These are phyloP conservation scores for Ogataea polymorpha DNA, from an alignment of 805 yeast genomes.

Conservation along the genomic window DNA sequence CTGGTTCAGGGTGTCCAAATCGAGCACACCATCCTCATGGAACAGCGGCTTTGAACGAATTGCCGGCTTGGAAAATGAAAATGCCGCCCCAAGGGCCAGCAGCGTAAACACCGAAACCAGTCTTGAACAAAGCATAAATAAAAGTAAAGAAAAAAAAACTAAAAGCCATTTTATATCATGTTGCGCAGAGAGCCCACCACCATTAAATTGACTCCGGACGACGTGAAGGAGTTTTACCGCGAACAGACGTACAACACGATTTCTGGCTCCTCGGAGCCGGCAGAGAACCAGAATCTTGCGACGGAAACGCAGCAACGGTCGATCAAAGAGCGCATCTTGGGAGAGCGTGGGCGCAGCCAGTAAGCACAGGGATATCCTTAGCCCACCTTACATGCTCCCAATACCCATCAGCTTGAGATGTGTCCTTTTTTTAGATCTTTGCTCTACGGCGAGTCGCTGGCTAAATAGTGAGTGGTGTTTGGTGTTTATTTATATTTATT, in stretches of 20 bases:
- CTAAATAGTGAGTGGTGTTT: not conserved
- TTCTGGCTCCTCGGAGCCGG: constrained; percentile 9
- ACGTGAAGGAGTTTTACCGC: constrained; percentile 41
- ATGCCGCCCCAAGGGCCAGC: constrained; percentile 1
- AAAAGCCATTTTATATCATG: constrained; percentile 37
- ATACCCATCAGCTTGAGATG: too few relatives aligned
- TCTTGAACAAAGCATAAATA: constrained; percentile 7
- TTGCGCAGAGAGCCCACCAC: constrained; percentile 70
- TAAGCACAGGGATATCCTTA: not conserved
- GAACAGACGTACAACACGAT: constrained; percentile 26
- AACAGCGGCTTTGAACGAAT: constrained; percentile 12
- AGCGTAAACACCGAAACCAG: constrained; percentile 1
- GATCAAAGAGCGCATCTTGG: constrained; percentile 22
- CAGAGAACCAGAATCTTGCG: constrained; percentile 16
- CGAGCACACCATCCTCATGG: constrained; percentile 42
- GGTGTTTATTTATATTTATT: not conserved
- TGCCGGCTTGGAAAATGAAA: constrained; percentile 1
- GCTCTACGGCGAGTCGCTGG: too few relatives aligned
- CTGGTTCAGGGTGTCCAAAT: constrained; percentile 34
- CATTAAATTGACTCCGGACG: constrained; percentile 65
- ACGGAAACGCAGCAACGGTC: constrained; percentile 6
- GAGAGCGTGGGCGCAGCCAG: constrained; percentile 7
- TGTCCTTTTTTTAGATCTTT: too few relatives aligned
- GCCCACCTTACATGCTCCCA: too few relatives aligned
- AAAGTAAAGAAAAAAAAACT: constrained; percentile 2